phyloP scores from a whole-genome alignment of 2,329 filamentous ascomycete genomes.

The Hansfordia pulvinata region DNA sequence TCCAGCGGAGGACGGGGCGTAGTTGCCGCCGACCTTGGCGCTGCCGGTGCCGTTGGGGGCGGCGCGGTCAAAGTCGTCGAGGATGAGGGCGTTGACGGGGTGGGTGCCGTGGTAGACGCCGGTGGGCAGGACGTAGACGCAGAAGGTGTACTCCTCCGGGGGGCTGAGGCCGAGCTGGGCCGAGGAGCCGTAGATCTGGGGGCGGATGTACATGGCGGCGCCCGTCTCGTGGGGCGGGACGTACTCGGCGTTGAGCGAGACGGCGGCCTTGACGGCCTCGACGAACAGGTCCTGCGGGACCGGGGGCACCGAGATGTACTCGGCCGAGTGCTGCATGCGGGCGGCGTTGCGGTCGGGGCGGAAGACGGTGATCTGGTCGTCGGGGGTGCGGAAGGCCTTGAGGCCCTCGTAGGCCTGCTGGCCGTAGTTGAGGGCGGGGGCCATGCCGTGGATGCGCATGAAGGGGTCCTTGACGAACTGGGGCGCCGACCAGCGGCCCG shows the following conservation, averaged over 20 bases:
- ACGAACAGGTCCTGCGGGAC: conserved; percentile 69
- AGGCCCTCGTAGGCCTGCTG: conserved; percentile 98
- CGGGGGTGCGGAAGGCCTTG: conserved; percentile 79
- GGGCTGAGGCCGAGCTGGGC: conserved; percentile 78
- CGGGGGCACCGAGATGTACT: conserved; percentile 69
- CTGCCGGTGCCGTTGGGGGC: conserved; percentile 84
- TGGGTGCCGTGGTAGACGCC: conserved; percentile 88
- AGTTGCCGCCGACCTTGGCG: conserved; percentile 94
- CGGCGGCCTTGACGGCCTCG: conserved; percentile 63
- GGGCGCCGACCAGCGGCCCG: conserved; percentile 64
- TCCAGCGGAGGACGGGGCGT: conserved; percentile 80
- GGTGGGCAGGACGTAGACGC: conserved; percentile 80
- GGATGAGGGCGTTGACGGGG: conserved; percentile 74
- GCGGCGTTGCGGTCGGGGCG: conserved; percentile 72
- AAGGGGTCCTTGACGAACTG: conserved; percentile 72
- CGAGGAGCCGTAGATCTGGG: conserved; percentile 69
- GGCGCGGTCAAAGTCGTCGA: conserved; percentile 87
- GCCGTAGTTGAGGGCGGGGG: conserved; percentile 89
- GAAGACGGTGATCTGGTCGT: conserved; percentile 71
- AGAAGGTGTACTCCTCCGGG: conserved; percentile 85
- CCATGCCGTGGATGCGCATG: conserved; percentile 87
- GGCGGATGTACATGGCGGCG: conserved; percentile 85
- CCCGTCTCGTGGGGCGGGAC: conserved; percentile 84
- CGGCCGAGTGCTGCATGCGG: conserved; percentile 74
- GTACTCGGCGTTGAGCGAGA: conserved; percentile 77